phyloP scores from a whole-genome alignment of 2,329 filamentous ascomycete species.

The Pseudopithomyces chartarum region DNA sequence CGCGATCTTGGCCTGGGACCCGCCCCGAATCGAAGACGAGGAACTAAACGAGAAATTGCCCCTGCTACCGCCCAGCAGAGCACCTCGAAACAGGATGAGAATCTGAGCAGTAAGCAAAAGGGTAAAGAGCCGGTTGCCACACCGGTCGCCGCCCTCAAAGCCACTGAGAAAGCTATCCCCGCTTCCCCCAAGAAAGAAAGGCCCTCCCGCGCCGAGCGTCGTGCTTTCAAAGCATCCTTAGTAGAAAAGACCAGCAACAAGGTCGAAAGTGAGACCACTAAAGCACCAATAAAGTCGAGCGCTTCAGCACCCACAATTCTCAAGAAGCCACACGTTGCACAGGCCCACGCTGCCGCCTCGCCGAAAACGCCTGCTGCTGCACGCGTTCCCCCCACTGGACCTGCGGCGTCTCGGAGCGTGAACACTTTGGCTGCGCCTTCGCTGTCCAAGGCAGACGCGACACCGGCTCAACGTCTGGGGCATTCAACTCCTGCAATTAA shows the following conservation, averaged over 20 bases:
- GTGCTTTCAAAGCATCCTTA: slow-evolving; percentile 43
- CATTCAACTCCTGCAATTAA: slow-evolving; percentile 21
- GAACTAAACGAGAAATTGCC: slow-evolving; percentile 43
- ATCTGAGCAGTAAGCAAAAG: slow-evolving; percentile 32
- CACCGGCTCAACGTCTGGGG: slow-evolving; percentile 12
- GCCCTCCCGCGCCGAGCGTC: slow-evolving; percentile 44
- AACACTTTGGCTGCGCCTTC: slow-evolving; percentile 23
- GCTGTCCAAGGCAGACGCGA: slow-evolving; percentile 16
- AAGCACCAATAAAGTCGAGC: slow-evolving; percentile 33
- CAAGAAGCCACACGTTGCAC: slow-evolving; percentile 44
- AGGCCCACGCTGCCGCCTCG: slow-evolving; percentile 23
- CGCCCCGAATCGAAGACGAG: slow-evolving; percentile 49
- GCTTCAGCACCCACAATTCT: slow-evolving; percentile 41
- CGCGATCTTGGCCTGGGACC: slow-evolving; percentile 64
- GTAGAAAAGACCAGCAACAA: slow-evolving; percentile 41
- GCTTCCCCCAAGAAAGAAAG: slow-evolving; percentile 44
- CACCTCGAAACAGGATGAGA: slow-evolving; percentile 29
- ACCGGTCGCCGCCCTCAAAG: slow-evolving; percentile 14
- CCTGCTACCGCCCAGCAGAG: slow-evolving; percentile 25
- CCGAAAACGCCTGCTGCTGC: slow-evolving; percentile 39
- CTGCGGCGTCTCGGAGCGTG: slow-evolving; percentile 29
- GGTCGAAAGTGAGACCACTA: slow-evolving; percentile 23
- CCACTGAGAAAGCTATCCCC: slow-evolving; percentile 33
- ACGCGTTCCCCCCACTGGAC: slow-evolving; percentile 34
- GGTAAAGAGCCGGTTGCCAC: slow-evolving; percentile 30